phyloP scores from a whole-genome alignment of 768 basidiomycete genomes.

The Exidia glandulosa region DNA sequence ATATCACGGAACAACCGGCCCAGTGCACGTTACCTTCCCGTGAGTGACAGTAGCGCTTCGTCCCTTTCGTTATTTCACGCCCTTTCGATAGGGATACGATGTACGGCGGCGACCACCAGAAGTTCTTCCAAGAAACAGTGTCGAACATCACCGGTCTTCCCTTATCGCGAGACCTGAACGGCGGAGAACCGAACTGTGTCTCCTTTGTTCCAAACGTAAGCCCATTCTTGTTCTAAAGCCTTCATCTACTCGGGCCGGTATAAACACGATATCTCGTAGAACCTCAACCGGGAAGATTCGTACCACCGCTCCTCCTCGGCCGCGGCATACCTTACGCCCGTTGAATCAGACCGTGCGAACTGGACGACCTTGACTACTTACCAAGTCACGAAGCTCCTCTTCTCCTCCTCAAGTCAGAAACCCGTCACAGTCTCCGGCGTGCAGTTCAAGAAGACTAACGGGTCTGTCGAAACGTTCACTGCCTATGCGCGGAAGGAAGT shows the following conservation, averaged over 20 bases:
- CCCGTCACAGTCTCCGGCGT: slow-evolving; percentile 33
- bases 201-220: slow-evolving; percentile 42
- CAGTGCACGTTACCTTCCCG: slow-evolving; percentile 39
- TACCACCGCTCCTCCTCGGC: neutral
- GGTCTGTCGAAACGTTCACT: slow-evolving; percentile 26
- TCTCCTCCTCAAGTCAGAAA: slow-evolving; percentile 22
- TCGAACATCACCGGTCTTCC: slow-evolving; percentile 36
- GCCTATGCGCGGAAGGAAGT: slow-evolving; percentile 37
- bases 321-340: neutral
- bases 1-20: slow-evolving; percentile 43
- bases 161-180: slow-evolving; percentile 40
- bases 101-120: slow-evolving; percentile 47
- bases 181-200: slow-evolving; percentile 45
- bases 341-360: neutral
- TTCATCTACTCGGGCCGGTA: no score
- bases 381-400: slow-evolving; percentile 37
- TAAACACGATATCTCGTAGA: no score
- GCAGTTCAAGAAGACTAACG: slow-evolving; percentile 31
- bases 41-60: slow-evolving; percentile 3
- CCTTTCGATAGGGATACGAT: slow-evolving; percentile 19
- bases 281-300: neutral
- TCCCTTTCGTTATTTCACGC: neutral
- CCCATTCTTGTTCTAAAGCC: no score
- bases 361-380: neutral
- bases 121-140: slow-evolving; percentile 37